Conservation (phyloP, 257 asterid genomes). For the Capsicum chinense region DNA sequence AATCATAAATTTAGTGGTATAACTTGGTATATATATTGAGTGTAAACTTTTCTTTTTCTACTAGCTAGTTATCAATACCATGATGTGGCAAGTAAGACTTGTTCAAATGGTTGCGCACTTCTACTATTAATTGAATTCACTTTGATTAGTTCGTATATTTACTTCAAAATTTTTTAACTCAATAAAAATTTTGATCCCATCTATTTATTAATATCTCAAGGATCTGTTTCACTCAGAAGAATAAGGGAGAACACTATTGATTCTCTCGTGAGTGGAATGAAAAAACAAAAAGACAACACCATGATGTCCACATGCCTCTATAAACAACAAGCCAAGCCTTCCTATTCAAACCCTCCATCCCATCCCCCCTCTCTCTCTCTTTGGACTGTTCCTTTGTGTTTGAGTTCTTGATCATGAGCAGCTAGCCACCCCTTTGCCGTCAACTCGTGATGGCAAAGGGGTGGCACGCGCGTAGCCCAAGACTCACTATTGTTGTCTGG, state of each 20-base stretch:
- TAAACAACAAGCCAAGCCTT: slow-evolving; percentile 37
- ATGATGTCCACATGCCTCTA: slow-evolving; percentile 30
- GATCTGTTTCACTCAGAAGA: background rate
- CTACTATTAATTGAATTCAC: background rate
- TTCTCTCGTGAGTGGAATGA: no score
- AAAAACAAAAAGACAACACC: background rate
- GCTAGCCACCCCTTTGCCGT: slow-evolving; percentile 12
- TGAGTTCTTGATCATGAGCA: slow-evolving; percentile 1
- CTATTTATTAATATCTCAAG: background rate
- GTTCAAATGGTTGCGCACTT: background rate
- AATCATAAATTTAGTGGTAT: background rate
- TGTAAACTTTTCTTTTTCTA: no score
- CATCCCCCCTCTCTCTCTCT: slow-evolving; percentile 31
- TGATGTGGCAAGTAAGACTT: background rate
- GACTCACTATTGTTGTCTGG: background rate
- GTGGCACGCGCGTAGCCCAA: slow-evolving; percentile 26
- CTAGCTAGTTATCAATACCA: background rate
- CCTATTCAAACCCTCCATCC: slow-evolving; percentile 51
- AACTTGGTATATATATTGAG: background rate
- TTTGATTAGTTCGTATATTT: no score
- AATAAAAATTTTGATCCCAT: no score
- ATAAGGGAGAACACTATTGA: background rate
- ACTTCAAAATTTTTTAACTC: no score
- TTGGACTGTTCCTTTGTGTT: slow-evolving; percentile 14
- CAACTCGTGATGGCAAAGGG: slow-evolving; percentile 34